These are phyloP conservation scores for Neolentinus lepideus DNA, from an alignment of 1,284 basidiomycete species.

Conservation along the genomic window DNA sequence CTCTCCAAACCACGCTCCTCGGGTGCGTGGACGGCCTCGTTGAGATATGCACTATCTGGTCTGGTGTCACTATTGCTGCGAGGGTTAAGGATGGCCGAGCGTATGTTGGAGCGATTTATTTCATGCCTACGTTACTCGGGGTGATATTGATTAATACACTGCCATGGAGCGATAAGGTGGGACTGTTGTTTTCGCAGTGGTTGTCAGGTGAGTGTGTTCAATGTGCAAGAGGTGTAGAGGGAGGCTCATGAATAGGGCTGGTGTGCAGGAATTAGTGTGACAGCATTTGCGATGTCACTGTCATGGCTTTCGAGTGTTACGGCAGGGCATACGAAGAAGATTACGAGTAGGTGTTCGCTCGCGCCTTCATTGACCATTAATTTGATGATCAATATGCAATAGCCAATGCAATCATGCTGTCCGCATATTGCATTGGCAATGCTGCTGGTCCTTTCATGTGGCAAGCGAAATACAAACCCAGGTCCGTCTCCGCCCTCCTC, in stretches of 20 bases:
- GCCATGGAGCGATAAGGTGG: slow-evolving; percentile 57
- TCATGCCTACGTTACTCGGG: slow-evolving; percentile 57
- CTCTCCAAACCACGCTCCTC: slow-evolving; percentile 61
- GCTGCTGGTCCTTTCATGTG: slow-evolving; percentile 70
- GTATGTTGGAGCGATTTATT: slow-evolving; percentile 54
- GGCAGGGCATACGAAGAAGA: slow-evolving; percentile 67
- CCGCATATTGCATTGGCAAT: slow-evolving; percentile 65
- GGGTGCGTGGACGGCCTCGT: slow-evolving; percentile 63
- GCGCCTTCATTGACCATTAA: not conserved
- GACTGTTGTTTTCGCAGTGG: slow-evolving; percentile 55
- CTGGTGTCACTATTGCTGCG: slow-evolving; percentile 51
- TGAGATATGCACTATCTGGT: slow-evolving; percentile 61
- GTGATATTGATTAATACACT: slow-evolving; percentile 56
- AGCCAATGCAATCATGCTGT: slow-evolving; percentile 63
- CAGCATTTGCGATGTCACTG: slow-evolving; percentile 61
- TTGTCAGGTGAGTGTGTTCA: slow-evolving; percentile 48
- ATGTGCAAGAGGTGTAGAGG: slow-evolving; percentile 60
- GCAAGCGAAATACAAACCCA: slow-evolving; percentile 55
- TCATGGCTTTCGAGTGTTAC: slow-evolving; percentile 64
- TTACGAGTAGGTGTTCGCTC: not conserved
- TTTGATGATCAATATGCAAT: not conserved
- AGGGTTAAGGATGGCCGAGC: slow-evolving; percentile 49
- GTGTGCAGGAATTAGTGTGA: slow-evolving; percentile 61
- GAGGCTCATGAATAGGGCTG: too few relatives aligned
- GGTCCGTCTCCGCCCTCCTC: slow-evolving; percentile 26